Base-by-base conservation (phyloP, 352 stramenopile species). In the Achlya hypogyna region DNA sequence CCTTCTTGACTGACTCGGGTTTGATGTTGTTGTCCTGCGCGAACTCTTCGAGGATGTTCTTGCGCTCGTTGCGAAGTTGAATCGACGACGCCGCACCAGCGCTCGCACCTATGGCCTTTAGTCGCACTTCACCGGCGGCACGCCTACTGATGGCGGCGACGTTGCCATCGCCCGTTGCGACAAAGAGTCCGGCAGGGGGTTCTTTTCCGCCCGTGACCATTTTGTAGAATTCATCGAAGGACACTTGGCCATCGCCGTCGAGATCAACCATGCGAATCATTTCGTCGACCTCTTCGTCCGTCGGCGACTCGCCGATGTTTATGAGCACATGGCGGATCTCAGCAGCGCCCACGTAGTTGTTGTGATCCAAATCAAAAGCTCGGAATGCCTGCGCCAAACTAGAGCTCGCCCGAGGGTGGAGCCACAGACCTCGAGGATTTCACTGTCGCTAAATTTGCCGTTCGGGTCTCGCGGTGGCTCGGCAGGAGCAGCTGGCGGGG, bases 261-360 rank as follows among this genome's bases (percentile, higher is more conserved):
- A 96, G 92, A 70, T 98, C 93, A 8, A 97, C 88, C 89, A 98
- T 98, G 56, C 91, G 87, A 72, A 98, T 98, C 93, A 98, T 98
- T 73, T 98, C 89, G 72, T 98, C 93, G 5, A 98, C 86, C 79
- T 98, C 94, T 78, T 98, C 93, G 70, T 98, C 94, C 4, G 91
- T 98, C 9, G 89, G 89, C 23, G 88, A 87, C 75, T 98, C 93
- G 28, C 94, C 93, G 71, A 98, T 98, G 63, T 97, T 98, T 56
- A 97, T 95, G 4, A 98, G 81, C 31, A 98, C 89, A 72, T 98
- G 92, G 5, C 89, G 84, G 63, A 98, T 97, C 71, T 98, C 94
- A 18, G 91, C 91, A 29, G 90, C 90, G 43, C 91, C 93, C 10
- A 98, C 88, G 58, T 97, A 98, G 65, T 97, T 97, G 74, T 98